These are phyloP conservation scores for Aspergillus homomorphus DNA, from an alignment of 495 filamentous ascomycete genomes.

Conservation along the genomic window DNA sequence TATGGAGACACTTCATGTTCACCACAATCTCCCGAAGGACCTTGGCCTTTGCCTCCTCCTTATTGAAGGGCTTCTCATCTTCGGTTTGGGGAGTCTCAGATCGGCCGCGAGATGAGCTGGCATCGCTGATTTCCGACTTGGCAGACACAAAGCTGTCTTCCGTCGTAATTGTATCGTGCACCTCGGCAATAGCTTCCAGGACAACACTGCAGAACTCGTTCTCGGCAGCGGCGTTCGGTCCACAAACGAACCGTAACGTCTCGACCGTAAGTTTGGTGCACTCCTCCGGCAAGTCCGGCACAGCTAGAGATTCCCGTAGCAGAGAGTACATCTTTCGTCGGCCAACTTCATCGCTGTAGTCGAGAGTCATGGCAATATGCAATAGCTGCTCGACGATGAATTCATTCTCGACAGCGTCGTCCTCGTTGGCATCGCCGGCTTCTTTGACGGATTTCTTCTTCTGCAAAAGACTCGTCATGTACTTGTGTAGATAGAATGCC, in stretches of 20 bases:
- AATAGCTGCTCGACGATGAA: slow-evolving; percentile 95
- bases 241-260: slow-evolving; percentile 76
- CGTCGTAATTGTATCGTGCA: slow-evolving; percentile 80
- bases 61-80: slow-evolving; percentile 50
- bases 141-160: slow-evolving; percentile 94
- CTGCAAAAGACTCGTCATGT: slow-evolving; percentile 72
- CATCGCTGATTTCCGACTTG: slow-evolving; percentile 73
- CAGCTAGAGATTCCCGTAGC: slow-evolving; percentile 76
- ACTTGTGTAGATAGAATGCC: slow-evolving; percentile 74
- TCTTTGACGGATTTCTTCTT: slow-evolving; percentile 55
- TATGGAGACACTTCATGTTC: slow-evolving; percentile 97
- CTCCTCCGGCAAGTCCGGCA: slow-evolving; percentile 86
- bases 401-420: slow-evolving; percentile 79
- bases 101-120: slow-evolving; percentile 41
- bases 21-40: slow-evolving; percentile 86
- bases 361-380: slow-evolving; percentile 83
- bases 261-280: slow-evolving; percentile 85
- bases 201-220: slow-evolving; percentile 91
- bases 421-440: slow-evolving; percentile 64
- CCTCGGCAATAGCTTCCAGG: slow-evolving; percentile 89
- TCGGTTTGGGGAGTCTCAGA: slow-evolving; percentile 45
- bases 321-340: slow-evolving; percentile 92
- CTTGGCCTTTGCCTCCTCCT: slow-evolving; percentile 76
- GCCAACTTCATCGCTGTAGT: slow-evolving; percentile 94
- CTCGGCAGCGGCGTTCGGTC: slow-evolving; percentile 73